Base-by-base conservation (phyloP, 495 filamentous ascomycete species). In the Pyronema omphalodes region DNA sequence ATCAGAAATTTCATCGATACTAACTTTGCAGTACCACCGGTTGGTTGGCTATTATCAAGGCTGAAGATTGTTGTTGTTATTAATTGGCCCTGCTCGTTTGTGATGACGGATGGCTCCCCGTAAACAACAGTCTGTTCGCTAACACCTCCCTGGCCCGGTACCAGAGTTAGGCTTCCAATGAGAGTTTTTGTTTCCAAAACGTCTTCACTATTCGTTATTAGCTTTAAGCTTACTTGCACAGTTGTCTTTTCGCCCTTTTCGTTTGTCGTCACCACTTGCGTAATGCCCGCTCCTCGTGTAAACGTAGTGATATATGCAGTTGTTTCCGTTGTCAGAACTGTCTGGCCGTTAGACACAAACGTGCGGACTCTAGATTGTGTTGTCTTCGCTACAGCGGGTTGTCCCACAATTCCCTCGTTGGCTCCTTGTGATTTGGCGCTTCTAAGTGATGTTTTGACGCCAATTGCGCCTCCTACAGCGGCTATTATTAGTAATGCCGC, bases 201-300 rank as follows among this genome's bases (percentile, higher is more conserved):
- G 9, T 48, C 53, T 54, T 58, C 55, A n/a, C 55, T 55, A 39
- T 58, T 60, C 1, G 52, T 60, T 9, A 63, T 29, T n/a, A 60
- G 57, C 19, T 17, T 23, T 14, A 52, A 19, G 19, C 40, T 54
- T 18, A 17, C 60, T 29, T 49, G 60, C 12, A 60, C 43, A 6
- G 60, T 58, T 11, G 46, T 55, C 9, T 35, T 50, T 36, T 60
- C 35, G 8, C 58, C 60, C 44, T 51, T 39, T 9, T 15, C 35
- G 35, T 57, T 44, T n/a, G 46, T 63, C 8, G 55, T 60, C 15
- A 37, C 39, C 7, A 63, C 52, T 9, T 58, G 9, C 33, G 58
- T 63, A 7, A 46, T 44, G 14, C 58, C 58, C 14, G 33, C 60
- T 48, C 60, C 60, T 41, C 58, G 54, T 51, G 58, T 55, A 29